Evolutionary conservation across 768 basidiomycete species (phyloP), one percentile per base, ranked within the genome.

Genomic region (Pleurotus cornucopiae): DNA sequence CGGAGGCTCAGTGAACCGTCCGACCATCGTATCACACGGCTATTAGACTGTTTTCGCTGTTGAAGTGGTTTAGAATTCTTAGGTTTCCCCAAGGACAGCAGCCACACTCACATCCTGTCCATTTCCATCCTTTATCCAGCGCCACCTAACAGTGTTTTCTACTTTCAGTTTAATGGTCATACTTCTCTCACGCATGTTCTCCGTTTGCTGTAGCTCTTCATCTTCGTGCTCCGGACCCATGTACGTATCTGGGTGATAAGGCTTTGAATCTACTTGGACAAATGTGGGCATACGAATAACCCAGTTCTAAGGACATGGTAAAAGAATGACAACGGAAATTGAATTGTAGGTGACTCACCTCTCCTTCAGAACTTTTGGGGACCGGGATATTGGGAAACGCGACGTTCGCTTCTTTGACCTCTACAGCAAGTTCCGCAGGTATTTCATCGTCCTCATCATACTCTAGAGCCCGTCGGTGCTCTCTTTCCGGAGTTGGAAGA

Each of bases 111-210:
- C 95, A 64, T 91, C 88, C 64, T 83, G 73, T 5, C 87, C 91
- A 40, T 77, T 73, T 56, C 80, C 80, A 60, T 90, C 89, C 67
- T 88, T 89, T 1, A 78, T 77, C 97, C 97, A 99, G 63, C 87
- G 84, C 97, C 97, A 99, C 39, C 97, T 82, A 16, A 98, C 79
- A 4, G 94, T 95, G 69, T 97, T 97, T 75, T 94, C 91, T 6
- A 97, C 91, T 62, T 90, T 88, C 48, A 91, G 80, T 67, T 91
- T 93, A 64, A 91, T 86, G 44, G 83, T 79, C 85, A 89, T 90
- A 56, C 87, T 88, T 71, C 86, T 86, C 69, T 91, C 88, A 53
- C 85, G 83, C 20, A 85, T 69, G 12, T 77, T 83, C 56, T 85
- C 85, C 7, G 74, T 78, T 51, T 81, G 75, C 26, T 79, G 76